These are phyloP conservation scores for Lithohypha guttulata DNA, from an alignment of 2,329 filamentous ascomycete species.

Conservation along the genomic window DNA sequence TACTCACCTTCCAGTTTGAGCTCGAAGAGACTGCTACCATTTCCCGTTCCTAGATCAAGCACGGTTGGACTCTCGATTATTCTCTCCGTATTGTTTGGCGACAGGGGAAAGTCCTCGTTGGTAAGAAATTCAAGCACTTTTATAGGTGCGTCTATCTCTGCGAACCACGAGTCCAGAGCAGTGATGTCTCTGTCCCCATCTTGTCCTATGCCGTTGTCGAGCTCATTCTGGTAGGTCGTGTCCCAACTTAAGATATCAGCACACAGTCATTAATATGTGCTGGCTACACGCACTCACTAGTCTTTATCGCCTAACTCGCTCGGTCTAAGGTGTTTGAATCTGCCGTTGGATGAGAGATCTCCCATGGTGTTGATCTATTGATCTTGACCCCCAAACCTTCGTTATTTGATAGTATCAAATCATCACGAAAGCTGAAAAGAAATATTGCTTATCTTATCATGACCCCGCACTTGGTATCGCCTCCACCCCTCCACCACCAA, in stretches of 20 bases:
- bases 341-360: not conserved
- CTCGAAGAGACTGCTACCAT: slow-evolving; percentile 82
- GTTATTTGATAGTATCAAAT: too few species aligned
- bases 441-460: slow-evolving; percentile 13
- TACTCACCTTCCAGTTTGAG: slow-evolving; percentile 57
- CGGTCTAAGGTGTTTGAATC: slow-evolving; percentile 53
- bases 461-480: not conserved
- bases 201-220: slow-evolving; percentile 18
- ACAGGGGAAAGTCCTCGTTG: slow-evolving; percentile 35
- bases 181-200: slow-evolving; percentile 45
- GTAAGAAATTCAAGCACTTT: slow-evolving; percentile 64
- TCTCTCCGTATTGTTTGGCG: slow-evolving; percentile 25
- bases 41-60: slow-evolving; percentile 85
- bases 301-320: slow-evolving; percentile 78
- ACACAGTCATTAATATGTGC: not conserved
- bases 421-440: too few species aligned
- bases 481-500: not conserved
- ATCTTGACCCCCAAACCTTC: not conserved
- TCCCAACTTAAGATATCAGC: slow-evolving; percentile 49
- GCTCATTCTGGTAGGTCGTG: slow-evolving; percentile 35
- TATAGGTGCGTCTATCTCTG: slow-evolving; percentile 76
- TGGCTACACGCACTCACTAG: slow-evolving; percentile 51
- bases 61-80: slow-evolving; percentile 22
- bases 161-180: slow-evolving; percentile 83
- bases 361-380: not conserved